A percentile compares a stretch with the other conserved stretches of the same genome.
phyloP scores from a whole-genome alignment of 1,284 basidiomycete species.

The Apiotrichum sp. region DNA sequence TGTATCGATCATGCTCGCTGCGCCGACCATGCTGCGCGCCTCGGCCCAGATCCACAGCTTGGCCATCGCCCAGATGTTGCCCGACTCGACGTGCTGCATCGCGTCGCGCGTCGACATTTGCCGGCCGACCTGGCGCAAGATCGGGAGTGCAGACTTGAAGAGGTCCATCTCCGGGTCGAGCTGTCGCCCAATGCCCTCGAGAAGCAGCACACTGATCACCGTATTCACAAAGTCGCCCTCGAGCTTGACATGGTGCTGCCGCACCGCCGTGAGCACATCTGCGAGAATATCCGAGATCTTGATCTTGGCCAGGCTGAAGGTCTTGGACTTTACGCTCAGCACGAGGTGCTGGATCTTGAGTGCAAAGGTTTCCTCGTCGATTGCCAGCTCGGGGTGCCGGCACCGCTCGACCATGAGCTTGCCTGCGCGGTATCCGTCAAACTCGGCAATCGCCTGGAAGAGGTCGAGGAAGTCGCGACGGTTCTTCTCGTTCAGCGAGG shows the following conservation, averaged over 20 bases:
- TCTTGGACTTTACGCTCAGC: constrained; percentile 87
- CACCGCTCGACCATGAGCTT: constrained; percentile 95
- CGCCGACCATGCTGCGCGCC: constrained; percentile 73
- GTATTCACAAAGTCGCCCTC: constrained; percentile 99
- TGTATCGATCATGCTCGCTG: constrained; percentile 66
- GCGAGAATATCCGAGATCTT: constrained; percentile 89
- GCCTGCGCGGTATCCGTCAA: constrained; percentile 92
- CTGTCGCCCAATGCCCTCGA: constrained; percentile 94
- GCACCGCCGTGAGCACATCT: constrained; percentile 79
- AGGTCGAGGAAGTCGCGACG: constrained; percentile 92
- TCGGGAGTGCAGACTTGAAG: constrained; percentile 86
- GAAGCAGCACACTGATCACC: constrained; percentile 82
- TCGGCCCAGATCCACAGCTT: constrained; percentile 93
- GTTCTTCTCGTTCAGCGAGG: constrained; percentile 72
- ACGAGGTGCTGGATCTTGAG: constrained; percentile 96
- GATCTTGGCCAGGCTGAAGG: constrained; percentile 91
- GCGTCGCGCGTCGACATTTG: constrained; percentile 77
- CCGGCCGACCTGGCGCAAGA: constrained; percentile 76
- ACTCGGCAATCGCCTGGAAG: constrained; percentile 89
- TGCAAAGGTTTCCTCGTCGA: constrained; percentile 91
- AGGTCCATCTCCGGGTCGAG: constrained; percentile 88
- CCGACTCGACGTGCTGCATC: constrained; percentile 58
- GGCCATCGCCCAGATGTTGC: constrained; percentile 71
- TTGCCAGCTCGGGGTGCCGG: constrained; percentile 80
- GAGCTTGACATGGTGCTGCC: constrained; percentile 95